These are phyloP conservation scores for Globisporangium irregulare DNA, from an alignment of 352 stramenopile genomes.

Conservation along the genomic window DNA sequence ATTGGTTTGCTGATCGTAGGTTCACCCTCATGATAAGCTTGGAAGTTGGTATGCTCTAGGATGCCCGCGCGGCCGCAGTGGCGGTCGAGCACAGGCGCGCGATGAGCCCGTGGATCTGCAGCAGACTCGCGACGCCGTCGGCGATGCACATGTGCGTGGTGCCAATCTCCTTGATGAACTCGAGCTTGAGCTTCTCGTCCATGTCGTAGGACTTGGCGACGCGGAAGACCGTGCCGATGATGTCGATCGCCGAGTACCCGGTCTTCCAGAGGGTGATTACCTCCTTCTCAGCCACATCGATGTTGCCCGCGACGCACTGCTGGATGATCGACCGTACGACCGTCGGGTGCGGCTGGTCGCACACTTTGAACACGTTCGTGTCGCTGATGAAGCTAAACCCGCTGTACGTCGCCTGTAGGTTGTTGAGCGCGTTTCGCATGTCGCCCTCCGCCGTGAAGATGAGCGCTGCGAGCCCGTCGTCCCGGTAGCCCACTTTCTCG, in stretches of 20 bases:
- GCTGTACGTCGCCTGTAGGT: conserved; percentile 96
- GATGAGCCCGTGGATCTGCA: conserved; percentile 95
- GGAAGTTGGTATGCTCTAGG: conserved; percentile 17
- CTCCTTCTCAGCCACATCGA: conserved; percentile 78
- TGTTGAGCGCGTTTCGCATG: conserved; percentile 99
- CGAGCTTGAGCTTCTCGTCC: conserved; percentile 81
- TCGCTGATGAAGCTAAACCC: conserved; percentile 96
- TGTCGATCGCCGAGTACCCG: conserved; percentile 96
- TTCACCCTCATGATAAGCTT: background rate
- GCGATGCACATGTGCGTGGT: conserved; percentile 94
- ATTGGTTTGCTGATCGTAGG: background rate
- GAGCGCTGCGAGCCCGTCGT: conserved; percentile 95
- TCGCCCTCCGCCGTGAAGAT: conserved; percentile 99
- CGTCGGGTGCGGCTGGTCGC: conserved; percentile 95
- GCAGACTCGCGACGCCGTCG: conserved; percentile 86
- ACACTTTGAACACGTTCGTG: conserved; percentile 95
- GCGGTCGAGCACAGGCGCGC: conserved; percentile 63
- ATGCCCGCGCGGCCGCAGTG: conserved; percentile 17
- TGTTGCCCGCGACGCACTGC: conserved; percentile 77
- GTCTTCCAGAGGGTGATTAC: conserved; percentile 71
- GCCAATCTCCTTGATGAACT: conserved; percentile 91
- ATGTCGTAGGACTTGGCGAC: conserved; percentile 90
- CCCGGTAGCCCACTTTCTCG: conserved; percentile 85
- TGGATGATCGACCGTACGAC: conserved; percentile 64
- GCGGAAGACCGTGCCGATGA: conserved; percentile 98